phyloP scores from a whole-genome alignment of 1,284 basidiomycete genomes.

The Fomitopsis schrenkii region DNA sequence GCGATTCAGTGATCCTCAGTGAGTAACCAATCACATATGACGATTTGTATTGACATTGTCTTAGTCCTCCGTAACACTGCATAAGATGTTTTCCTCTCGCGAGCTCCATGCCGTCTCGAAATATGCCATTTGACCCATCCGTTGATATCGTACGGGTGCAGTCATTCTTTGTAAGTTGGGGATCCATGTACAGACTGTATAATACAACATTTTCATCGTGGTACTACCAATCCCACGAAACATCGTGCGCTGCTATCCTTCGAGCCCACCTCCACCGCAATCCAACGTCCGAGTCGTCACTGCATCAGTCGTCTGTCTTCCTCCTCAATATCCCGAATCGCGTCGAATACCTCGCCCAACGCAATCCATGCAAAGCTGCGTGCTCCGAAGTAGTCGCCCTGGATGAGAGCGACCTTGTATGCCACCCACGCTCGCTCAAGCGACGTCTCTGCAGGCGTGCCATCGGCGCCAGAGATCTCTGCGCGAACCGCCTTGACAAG shows the following conservation, averaged over 20 bases:
- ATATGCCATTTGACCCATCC: background rate
- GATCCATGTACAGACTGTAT: background rate
- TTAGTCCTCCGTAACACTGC: constrained; percentile 86
- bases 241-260: background rate
- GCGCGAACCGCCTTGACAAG: constrained; percentile 46
- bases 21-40: constrained; percentile 27
- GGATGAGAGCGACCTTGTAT: constrained; percentile 39
- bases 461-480: constrained; percentile 44
- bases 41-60: background rate
- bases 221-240: background rate
- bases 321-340: constrained; percentile 32
- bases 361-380: constrained; percentile 60
- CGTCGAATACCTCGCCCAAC: constrained; percentile 47
- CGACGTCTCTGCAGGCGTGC: constrained; percentile 31
- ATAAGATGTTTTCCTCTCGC: constrained; percentile 27
- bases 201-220: background rate
- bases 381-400: constrained; percentile 46
- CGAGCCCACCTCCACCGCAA: background rate
- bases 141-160: background rate
- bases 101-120: background rate
- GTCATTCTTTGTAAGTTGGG: constrained; percentile 1
- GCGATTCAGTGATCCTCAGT: constrained; percentile 95
- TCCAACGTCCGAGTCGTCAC: background rate
- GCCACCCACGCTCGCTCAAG: constrained; percentile 48
- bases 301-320: constrained; percentile 11